These are phyloP conservation scores for Talaromyces sp. DNA, from an alignment of 2,329 filamentous ascomycete genomes.

Conservation along the genomic window DNA sequence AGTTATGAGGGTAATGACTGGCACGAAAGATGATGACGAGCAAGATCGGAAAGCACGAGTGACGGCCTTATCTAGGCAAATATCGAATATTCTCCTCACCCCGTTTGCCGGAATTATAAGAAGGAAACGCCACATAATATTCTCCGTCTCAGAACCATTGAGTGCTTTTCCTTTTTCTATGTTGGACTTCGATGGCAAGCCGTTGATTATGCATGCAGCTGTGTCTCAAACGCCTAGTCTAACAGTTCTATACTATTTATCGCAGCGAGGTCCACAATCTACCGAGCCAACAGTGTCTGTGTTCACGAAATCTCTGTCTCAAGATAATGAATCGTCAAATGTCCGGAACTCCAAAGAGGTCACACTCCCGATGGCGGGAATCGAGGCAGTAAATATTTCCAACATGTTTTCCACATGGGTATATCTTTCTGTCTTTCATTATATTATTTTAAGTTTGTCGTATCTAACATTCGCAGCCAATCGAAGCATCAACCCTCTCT, in stretches of 20 bases:
- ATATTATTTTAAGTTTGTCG: not conserved
- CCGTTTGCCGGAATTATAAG: slow-evolving; percentile 18
- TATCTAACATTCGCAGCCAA: slow-evolving; percentile 13
- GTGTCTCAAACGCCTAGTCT: slow-evolving; percentile 22
- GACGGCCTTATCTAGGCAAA: slow-evolving; percentile 10
- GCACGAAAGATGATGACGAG: slow-evolving; percentile 15
- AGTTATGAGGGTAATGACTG: slow-evolving; percentile 18
- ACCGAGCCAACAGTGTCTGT: slow-evolving; percentile 18
- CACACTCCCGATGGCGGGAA: slow-evolving; percentile 20
- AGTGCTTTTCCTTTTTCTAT: slow-evolving; percentile 21
- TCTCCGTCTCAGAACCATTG: slow-evolving; percentile 21
- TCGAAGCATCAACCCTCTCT: slow-evolving; percentile 21
- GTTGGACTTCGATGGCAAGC: slow-evolving; percentile 17
- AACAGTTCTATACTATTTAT: slow-evolving; percentile 19
- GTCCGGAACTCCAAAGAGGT: slow-evolving; percentile 13
- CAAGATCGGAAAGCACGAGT: slow-evolving; percentile 14
- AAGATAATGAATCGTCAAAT: not conserved
- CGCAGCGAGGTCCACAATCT: slow-evolving; percentile 15
- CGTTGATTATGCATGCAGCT: slow-evolving; percentile 17
- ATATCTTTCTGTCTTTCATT: not conserved
- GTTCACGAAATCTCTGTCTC: slow-evolving; percentile 18
- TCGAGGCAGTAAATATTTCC: slow-evolving; percentile 23
- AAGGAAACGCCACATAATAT: slow-evolving; percentile 19
- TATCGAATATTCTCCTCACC: slow-evolving; percentile 15
- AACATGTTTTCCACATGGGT: slow-evolving; percentile 20